Base-by-base conservation (phyloP, 139 green algal species). In the Eudorina sp. region DNA sequence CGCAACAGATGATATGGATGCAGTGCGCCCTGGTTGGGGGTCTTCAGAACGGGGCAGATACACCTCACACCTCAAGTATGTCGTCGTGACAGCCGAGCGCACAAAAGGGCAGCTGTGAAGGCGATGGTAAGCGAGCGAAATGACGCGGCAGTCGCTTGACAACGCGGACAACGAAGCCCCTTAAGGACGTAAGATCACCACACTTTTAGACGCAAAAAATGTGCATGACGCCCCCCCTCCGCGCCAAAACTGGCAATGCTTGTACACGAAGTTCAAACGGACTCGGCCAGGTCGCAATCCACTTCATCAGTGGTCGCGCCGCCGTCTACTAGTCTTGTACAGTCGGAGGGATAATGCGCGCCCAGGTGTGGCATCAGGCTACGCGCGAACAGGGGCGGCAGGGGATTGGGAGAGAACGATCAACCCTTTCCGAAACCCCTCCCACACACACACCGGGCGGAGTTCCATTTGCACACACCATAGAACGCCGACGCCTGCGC, bases 1-100 rank as follows among this genome's bases (percentile, higher is more conserved):
- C 25, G n/a, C 73, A 81, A 81, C 73, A 48, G 21, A 81, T 81
- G 73, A 81, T 45, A 81, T 81, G 45, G 73, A 81, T 81, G 73
- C 73, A 81, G 70, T 60, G 43, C 72, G 72, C 72, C n/a, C n/a
- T n/a, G n/a, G n/a, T n/a, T n/a, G 18, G 45, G 43, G 70, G 70
- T 53, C 40, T 81, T 48, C n/a, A 51, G 31, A 41, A 81, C n/a
- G n/a, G n/a, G n/a, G n/a, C n/a, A n/a, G n/a, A n/a, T n/a, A n/a
- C n/a, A n/a, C n/a, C n/a, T n/a, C n/a, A n/a, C n/a, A n/a, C n/a
- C n/a, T n/a, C n/a, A n/a, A n/a, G n/a, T n/a, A n/a, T n/a, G n/a
- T n/a, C n/a, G n/a, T n/a, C n/a, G n/a, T n/a, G n/a, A n/a, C n/a
- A n/a, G n/a, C n/a, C n/a, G n/a, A n/a, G n/a, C n/a, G n/a, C n/a